phyloP scores from a whole-genome alignment of 345 rosid species.

The Linum trigynum region DNA sequence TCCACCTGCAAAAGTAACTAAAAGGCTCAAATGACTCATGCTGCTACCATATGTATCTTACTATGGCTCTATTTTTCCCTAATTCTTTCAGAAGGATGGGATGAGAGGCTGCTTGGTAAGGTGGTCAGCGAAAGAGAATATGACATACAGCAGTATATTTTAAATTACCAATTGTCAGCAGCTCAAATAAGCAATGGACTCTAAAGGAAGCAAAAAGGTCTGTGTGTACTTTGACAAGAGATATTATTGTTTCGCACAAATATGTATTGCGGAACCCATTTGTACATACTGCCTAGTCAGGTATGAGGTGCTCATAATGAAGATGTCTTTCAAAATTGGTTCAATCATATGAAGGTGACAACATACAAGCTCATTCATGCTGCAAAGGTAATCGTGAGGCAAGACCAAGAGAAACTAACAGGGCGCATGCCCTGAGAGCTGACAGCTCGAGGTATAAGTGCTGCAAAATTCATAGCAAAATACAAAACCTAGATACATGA shows the following conservation, averaged over 20 bases:
- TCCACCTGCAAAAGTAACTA: constrained; percentile 57
- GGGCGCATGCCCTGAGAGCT: not conserved
- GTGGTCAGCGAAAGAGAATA: not conserved
- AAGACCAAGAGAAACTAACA: not conserved
- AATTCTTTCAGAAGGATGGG: not conserved
- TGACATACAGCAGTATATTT: not conserved
- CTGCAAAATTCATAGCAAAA: not conserved
- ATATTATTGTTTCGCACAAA: not conserved
- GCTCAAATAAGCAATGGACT: not conserved
- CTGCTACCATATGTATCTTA: not conserved
- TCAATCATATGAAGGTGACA: not conserved
- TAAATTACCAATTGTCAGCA: not conserved
- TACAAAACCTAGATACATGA: not conserved
- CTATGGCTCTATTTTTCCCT: not conserved
- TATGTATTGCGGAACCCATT: not conserved
- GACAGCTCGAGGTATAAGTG: not conserved
- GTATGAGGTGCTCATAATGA: constrained; percentile 10
- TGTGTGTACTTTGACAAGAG: not conserved
- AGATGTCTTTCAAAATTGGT: constrained; percentile 3
- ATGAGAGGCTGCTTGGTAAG: not conserved
- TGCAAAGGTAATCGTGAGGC: not conserved
- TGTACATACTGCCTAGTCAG: not conserved
- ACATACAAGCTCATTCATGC: not conserved
- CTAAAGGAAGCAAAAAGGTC: not conserved
- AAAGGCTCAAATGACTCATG: not conserved